Evolutionary conservation across 306 rosid species (phyloP), one percentile per base, ranked within the genome.

Genomic region (Astragalus glycyphyllos): DNA sequence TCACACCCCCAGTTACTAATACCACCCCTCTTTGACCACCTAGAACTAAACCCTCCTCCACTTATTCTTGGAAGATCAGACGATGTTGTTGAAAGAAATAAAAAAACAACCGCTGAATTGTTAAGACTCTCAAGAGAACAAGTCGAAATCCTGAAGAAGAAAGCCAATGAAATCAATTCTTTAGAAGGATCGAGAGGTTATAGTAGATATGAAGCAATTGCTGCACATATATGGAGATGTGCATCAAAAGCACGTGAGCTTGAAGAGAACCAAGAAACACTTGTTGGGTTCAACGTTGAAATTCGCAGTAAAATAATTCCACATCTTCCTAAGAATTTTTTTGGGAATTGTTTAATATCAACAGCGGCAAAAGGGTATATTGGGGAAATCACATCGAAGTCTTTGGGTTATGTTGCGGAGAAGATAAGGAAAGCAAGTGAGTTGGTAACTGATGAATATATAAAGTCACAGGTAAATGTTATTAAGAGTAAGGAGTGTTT

Each of bases 201-300:
- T 44, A 74, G 73, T 35, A 65, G 58, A 45, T 74, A 3, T 29
- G 78, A 74, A 64, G 72, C 23, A 14, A 53, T 74, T 4, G 6
- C 11, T 7, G 78, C 72, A 16, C 71, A 63, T 16, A 44, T 74
- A 54, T 74, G 78, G 79, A 65, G 40, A 42, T 42, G 50, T 64
- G 66, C 32, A 7, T 55, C 66, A 0, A 64, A 54, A 17, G 72
- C 79, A 5, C 79, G 66, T 5, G 9, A 54, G 15, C 56, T 20
- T 14, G 40, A 37, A 6, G 26, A 38, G 17, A 32, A 54, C 3
- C 79, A 74, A 16, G 47, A 20, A 32, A 65, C 31, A 9, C 6
- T 31, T 1, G 58, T 55, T 11, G 3, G 45, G 10, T 42, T 44
- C 13, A 3, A 0, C 4, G 72, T 6, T 16, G 29, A 74, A 4